Percentiles rank a stretch among this genome's conserved stretches.
phyloP scores from a whole-genome alignment of 169 alveolate genomes.

The Eimeria praecox region DNA sequence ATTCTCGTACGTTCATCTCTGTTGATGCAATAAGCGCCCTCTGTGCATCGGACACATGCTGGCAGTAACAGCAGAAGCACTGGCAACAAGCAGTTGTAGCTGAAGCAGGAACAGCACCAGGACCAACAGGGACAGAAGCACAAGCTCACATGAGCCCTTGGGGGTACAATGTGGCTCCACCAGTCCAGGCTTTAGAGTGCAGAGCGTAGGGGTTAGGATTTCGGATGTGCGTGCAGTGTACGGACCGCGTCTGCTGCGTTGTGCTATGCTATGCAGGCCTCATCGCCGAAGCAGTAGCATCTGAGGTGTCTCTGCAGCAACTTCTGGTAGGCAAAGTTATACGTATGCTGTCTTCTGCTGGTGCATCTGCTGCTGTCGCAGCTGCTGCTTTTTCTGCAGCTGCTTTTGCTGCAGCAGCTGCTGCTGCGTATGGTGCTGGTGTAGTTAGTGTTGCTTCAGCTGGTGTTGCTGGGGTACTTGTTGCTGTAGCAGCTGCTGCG shows the following conservation, averaged over 20 bases:
- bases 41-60: background rate
- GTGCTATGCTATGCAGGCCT: constrained; percentile 24
- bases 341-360: background rate
- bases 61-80: background rate
- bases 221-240: background rate
- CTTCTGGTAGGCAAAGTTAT: background rate
- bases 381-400: background rate
- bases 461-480: background rate
- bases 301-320: constrained; percentile 41
- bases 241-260: background rate
- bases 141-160: background rate
- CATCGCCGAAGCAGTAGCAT: background rate
- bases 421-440: background rate
- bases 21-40: background rate
- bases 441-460: background rate
- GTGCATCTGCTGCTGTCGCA: background rate
- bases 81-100: background rate
- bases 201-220: background rate
- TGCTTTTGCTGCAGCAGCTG: background rate
- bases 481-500: background rate
- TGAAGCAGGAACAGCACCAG: background rate
- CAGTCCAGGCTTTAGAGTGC: background rate
- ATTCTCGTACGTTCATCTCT: constrained; percentile 22
- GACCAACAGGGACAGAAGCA: background rate
- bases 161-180: background rate